Evolutionary conservation across 2,329 filamentous ascomycete genomes (phyloP).

Genomic region (Trematosphaeria pertusa): DNA sequence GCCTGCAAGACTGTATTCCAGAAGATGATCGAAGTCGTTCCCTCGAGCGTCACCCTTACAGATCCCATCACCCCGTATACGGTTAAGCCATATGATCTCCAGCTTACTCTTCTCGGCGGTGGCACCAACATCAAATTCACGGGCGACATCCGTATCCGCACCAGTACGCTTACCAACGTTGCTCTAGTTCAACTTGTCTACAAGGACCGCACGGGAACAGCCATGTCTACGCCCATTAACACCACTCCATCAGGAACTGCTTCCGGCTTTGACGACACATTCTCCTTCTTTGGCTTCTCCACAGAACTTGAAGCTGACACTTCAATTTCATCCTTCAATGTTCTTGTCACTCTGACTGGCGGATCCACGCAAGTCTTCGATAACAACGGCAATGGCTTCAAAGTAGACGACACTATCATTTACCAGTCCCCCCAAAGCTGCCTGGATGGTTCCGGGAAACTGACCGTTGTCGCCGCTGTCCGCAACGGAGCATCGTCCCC

Average conservation of each 20-base stretch:
- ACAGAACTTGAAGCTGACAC: slow-evolving; percentile 61
- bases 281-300: slow-evolving; percentile 51
- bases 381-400: slow-evolving; percentile 66
- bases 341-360: slow-evolving; percentile 58
- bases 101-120: slow-evolving; percentile 60
- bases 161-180: slow-evolving; percentile 56
- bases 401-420: slow-evolving; percentile 62
- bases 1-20: slow-evolving; percentile 62
- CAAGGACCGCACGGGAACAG: slow-evolving; percentile 61
- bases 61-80: slow-evolving; percentile 63
- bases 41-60: slow-evolving; percentile 58
- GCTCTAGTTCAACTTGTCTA: slow-evolving; percentile 61
- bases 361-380: slow-evolving; percentile 58
- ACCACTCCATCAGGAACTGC: slow-evolving; percentile 57
- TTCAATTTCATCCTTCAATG: slow-evolving; percentile 68
- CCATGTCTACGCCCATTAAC: slow-evolving; percentile 54
- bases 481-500: slow-evolving; percentile 21
- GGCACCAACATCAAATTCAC: slow-evolving; percentile 59
- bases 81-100: slow-evolving; percentile 65
- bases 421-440: slow-evolving; percentile 66
- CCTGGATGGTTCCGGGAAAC: slow-evolving; percentile 38
- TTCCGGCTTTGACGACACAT: slow-evolving; percentile 67
- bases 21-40: slow-evolving; percentile 69
- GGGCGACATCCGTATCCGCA: slow-evolving; percentile 65
- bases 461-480: slow-evolving; percentile 35